phyloP scores from a whole-genome alignment of 164 flowering plant species.

The Paratinospora sagittata region DNA sequence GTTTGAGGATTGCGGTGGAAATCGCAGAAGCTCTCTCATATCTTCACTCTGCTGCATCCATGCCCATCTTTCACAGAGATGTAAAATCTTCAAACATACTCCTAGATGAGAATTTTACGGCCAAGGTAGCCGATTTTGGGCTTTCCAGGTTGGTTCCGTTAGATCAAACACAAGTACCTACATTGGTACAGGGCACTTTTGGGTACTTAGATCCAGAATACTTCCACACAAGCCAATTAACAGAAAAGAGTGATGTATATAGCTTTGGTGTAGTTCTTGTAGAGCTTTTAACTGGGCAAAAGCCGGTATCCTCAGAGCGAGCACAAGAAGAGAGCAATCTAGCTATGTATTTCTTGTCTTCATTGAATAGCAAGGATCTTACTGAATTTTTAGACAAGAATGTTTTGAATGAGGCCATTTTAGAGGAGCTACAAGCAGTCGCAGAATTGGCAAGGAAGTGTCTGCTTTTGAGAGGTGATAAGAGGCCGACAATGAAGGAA shows the following conservation, averaged over 20 bases:
- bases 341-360: not conserved
- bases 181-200: slow-evolving; percentile 1
- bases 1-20: slow-evolving; percentile 40
- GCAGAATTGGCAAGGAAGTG: not conserved
- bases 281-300: slow-evolving; percentile 1
- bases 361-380: not conserved
- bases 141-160: not conserved
- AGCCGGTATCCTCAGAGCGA: not conserved
- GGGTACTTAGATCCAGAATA: not conserved
- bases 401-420: not conserved
- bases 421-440: not conserved
- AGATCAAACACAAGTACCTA: slow-evolving; percentile 2
- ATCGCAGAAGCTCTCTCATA: slow-evolving; percentile 42
- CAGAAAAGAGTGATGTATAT: slow-evolving; percentile 1
- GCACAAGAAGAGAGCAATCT: not conserved
- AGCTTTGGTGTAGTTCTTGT: slow-evolving; percentile 1
- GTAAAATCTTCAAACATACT: slow-evolving; percentile 1
- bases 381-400: not conserved
- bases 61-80: slow-evolving; percentile 14
- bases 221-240: slow-evolving; percentile 1
- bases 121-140: not conserved
- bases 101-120: not conserved
- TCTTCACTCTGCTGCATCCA: slow-evolving; percentile 38
- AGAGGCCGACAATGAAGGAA: not conserved
- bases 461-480: not conserved